Conservation (phyloP, 2,329 filamentous ascomycete genomes). For the Amauroascus niger region DNA sequence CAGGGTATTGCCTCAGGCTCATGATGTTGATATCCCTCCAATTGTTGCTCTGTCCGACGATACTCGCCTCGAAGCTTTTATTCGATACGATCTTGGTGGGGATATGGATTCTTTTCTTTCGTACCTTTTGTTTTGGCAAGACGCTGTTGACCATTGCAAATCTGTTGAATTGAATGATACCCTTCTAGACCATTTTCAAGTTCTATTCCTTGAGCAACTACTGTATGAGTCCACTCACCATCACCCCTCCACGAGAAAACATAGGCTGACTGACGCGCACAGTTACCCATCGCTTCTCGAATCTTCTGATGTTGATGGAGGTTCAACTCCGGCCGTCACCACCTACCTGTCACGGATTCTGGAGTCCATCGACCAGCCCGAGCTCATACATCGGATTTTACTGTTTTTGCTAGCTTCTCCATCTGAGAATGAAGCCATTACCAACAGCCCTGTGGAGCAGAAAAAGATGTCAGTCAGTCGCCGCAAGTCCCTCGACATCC, state of each 20-base stretch:
- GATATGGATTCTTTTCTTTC: slow-evolving; percentile 90
- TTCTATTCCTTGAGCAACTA: slow-evolving; percentile 89
- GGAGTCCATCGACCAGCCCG: slow-evolving; percentile 82
- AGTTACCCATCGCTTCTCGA: slow-evolving; percentile 93
- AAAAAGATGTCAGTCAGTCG: slow-evolving; percentile 53
- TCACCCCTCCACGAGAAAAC: not conserved
- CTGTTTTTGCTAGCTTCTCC: slow-evolving; percentile 82
- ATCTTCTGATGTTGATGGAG: slow-evolving; percentile 92
- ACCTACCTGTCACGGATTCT: slow-evolving; percentile 87
- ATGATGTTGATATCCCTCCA: slow-evolving; percentile 61
- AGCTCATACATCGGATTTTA: slow-evolving; percentile 87
- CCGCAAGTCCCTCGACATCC: slow-evolving; percentile 78
- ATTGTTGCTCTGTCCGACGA: slow-evolving; percentile 87
- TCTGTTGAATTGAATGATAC: slow-evolving; percentile 88
- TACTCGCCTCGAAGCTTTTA: slow-evolving; percentile 60
- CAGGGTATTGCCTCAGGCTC: slow-evolving; percentile 65
- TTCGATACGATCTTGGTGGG: slow-evolving; percentile 69
- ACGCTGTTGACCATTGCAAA: slow-evolving; percentile 89
- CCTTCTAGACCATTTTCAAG: slow-evolving; percentile 89
- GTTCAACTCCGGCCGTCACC: slow-evolving; percentile 89
- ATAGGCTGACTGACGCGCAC: slow-evolving; percentile 9
- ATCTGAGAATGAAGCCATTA: slow-evolving; percentile 29
- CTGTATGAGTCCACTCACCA: slow-evolving; percentile 46
- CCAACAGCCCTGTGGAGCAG: slow-evolving; percentile 46
- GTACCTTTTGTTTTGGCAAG: slow-evolving; percentile 94